Base-by-base conservation (phyloP, 2,329 filamentous ascomycete species). In the Monosporascus cannonballus region DNA sequence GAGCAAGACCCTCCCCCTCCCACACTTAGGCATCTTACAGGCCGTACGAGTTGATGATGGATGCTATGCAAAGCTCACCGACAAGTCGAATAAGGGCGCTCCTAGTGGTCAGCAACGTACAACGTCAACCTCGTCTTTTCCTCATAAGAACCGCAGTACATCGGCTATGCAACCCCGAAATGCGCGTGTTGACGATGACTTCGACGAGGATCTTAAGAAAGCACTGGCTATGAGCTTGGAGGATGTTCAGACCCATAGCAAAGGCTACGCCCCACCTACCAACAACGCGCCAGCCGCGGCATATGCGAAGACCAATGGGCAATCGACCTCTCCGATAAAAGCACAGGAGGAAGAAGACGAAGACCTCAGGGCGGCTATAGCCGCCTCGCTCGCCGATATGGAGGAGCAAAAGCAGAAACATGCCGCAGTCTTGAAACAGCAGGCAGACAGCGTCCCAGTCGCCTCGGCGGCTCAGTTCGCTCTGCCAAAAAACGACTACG, bases 211-310 rank as follows among this genome's bases (percentile, higher is more conserved):
- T 67, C 74, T 99, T 56, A 96, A 96, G 69, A 87, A 86, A 64
- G 94, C 94, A 1, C 72, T 99, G 55, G 90, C 96, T 55, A 96
- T 99, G 93, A 99, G 94, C 64, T 73, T 99, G 61, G 94, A 99
- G 64, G 94, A 99, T 61, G 89, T 90, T 39, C 89, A 92, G 67
- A 85, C 80, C 42, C 85, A 89, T 64, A 79, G 81, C 8, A 81
- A 83, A 24, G 89, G 86, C 20, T 95, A 92, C 67, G 82, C 86
- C 14, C 79, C 89, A 17, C 87, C 77, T 2, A 61, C 65, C 1
- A 65, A 69, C 38, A 76, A 73, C 36, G 67, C 65, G 4, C 66
- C 67, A 7, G 56, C 59, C 38, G 25, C 57, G 27, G 51, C 57
- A 36, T 57, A 64, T 27, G 67, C 65, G 56, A 70, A 66, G 60